These are phyloP conservation scores for Thalassiosira mediterranea DNA, from an alignment of 352 stramenopile species.

Conservation along the genomic window DNA sequence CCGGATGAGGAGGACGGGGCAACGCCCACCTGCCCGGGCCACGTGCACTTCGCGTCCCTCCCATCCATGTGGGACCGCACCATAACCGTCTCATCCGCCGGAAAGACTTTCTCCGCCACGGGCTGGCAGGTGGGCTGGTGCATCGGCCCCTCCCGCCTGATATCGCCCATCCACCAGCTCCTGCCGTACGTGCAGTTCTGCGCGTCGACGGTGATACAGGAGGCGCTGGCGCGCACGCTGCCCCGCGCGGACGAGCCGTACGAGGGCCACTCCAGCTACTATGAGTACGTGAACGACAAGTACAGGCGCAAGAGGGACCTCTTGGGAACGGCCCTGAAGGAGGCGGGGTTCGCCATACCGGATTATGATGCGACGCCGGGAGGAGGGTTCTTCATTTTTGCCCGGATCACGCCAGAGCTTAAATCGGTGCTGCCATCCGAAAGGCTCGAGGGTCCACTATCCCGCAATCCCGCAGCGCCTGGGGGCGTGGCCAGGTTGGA, in stretches of 20 bases:
- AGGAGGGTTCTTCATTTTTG: constrained; percentile 84
- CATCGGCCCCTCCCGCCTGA: constrained; percentile 80
- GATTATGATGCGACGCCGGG: constrained; percentile 72
- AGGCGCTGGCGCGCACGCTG: constrained; percentile 90
- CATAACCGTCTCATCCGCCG: constrained; percentile 86
- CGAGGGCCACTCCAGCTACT: constrained; percentile 71
- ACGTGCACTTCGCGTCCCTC: constrained; percentile 86
- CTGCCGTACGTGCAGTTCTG: constrained; percentile 88
- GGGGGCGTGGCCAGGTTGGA: constrained; percentile 80
- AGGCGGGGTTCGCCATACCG: constrained; percentile 76
- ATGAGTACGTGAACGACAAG: constrained; percentile 86
- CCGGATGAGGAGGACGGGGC: constrained; percentile 36
- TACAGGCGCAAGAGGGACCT: constrained; percentile 78
- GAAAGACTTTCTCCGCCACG: constrained; percentile 89
- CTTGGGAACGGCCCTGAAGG: constrained; percentile 55
- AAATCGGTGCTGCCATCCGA: constrained; percentile 46
- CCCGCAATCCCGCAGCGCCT: constrained; percentile 60
- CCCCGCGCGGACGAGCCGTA: constrained; percentile 84
- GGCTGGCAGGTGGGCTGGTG: constrained; percentile 91
- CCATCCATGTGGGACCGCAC: constrained; percentile 87
- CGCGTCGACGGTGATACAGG: constrained; percentile 92
- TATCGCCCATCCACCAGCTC: constrained; percentile 77
- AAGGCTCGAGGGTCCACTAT: constrained; percentile 34
- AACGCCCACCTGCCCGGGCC: constrained; percentile 53
- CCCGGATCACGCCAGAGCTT: constrained; percentile 62